These are phyloP conservation scores for Rhizoctonia solani DNA, from an alignment of 1,284 basidiomycete species.

Conservation along the genomic window DNA sequence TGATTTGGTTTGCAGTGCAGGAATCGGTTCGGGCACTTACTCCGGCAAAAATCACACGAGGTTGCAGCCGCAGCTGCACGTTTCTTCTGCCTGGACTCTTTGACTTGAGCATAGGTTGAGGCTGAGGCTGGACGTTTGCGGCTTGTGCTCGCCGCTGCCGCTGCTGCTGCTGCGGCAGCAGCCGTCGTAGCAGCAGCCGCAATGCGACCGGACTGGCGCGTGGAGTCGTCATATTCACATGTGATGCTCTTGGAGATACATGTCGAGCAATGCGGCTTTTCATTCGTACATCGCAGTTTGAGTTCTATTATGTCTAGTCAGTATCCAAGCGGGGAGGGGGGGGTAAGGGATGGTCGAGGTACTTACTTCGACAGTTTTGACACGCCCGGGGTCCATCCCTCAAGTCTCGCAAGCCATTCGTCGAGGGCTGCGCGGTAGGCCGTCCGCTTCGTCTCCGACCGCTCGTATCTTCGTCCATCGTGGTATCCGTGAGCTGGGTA, in stretches of 20 bases:
- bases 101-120: constrained; percentile 10
- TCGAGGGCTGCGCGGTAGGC: background rate
- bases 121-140: constrained; percentile 14
- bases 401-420: background rate
- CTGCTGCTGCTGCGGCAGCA: too few relatives aligned
- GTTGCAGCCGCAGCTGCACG: constrained; percentile 16
- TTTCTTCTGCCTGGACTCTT: constrained; percentile 15
- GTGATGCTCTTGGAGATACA: background rate
- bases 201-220: background rate
- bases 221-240: constrained; percentile 12
- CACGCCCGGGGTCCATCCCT: background rate
- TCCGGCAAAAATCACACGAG: constrained; percentile 27
- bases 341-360: background rate
- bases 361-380: constrained; percentile 4
- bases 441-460: background rate
- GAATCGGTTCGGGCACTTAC: too few relatives aligned
- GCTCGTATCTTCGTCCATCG: constrained; percentile 5
- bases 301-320: background rate
- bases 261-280: background rate
- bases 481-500: background rate
- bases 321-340: too few relatives aligned
- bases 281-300: background rate
- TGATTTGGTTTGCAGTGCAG: too few relatives aligned
- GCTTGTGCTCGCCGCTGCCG: too few relatives aligned
- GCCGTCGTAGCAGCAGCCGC: background rate